These are phyloP conservation scores for Vitis cinerea DNA, from an alignment of 164 flowering plant species.

Conservation along the genomic window DNA sequence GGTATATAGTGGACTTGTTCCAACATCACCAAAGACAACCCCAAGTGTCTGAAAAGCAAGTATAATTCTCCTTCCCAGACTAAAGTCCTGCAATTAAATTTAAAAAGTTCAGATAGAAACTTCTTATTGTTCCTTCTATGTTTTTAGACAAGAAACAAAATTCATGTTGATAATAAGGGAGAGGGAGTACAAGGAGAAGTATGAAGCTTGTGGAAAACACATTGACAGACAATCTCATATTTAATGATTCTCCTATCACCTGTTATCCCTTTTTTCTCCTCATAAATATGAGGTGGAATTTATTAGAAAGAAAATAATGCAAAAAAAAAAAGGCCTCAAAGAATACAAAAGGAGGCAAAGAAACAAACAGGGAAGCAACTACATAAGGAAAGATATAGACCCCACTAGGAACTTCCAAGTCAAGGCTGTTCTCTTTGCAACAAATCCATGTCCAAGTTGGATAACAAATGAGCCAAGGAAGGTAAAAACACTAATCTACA, in stretches of 20 bases:
- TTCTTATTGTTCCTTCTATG: too few species aligned
- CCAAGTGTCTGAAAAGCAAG: slow-evolving; percentile 92
- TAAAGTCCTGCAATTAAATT: slow-evolving; percentile 63
- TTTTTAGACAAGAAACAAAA: background rate
- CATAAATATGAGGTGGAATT: background rate
- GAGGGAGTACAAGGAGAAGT: too few species aligned
- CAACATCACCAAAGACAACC: slow-evolving; percentile 98
- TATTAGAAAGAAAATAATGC: background rate
- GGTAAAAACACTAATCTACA: background rate
- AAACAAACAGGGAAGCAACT: too few species aligned
- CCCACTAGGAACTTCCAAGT: background rate
- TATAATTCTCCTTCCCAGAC: slow-evolving; percentile 58
- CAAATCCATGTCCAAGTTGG: background rate
- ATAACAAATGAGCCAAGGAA: background rate
- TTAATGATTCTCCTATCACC: too few species aligned
- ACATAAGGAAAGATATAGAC: background rate
- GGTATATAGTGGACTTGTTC: slow-evolving; percentile 95
- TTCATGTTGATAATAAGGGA: background rate
- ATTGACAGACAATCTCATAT: too few species aligned
- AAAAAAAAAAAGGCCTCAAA: background rate
- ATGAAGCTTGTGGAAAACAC: too few species aligned
- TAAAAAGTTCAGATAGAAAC: slow-evolving; percentile 14
- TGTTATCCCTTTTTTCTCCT: too few species aligned
- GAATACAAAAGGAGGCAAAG: background rate
- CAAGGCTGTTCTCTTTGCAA: background rate